Base-by-base conservation (phyloP, 495 filamentous ascomycete species). In the Neurospora pannonica region DNA sequence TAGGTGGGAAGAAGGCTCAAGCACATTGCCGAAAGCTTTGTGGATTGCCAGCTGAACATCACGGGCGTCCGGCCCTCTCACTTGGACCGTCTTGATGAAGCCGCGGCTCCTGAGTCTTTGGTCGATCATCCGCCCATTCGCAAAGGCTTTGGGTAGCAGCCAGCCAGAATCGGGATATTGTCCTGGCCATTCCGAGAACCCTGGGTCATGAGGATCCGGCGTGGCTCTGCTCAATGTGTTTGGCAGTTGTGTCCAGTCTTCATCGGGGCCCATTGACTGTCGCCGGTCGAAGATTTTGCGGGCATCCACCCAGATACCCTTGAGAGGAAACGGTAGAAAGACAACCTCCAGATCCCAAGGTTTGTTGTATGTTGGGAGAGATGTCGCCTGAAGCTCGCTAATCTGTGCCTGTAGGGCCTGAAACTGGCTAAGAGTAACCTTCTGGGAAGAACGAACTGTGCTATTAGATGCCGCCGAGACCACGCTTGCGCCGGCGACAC, bases 281-380 rank as follows among this genome's bases (percentile, higher is more conserved):
- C 79, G 80, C 76, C 85, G 86, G 71, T 78, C 83, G 8, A 82
- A 79, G 36, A 87, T 85, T 13, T 88, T 85, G 71, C 84, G 79
- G 15, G 84, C 76, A 46, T 83, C 80, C 75, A 87, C 85, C 90
- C 90, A 93, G 39, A 92, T 80, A 8, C 88, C 88, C 76, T 86
- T 87, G 60, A 93, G 81, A 1, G 87, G 88, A 81, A 90, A 93
- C 39, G 91, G 90, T n/a, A 92, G 76, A 71, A 92, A 87, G 21
- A 92, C 84, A 24, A 93, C 89, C 76, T 93, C 90, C 34, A 93
- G 78, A 75, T 90, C 85, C 90, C 89, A 92, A 6, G 90, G 90
- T n/a, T 86, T 83, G 24, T 80, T 79, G 70, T 81, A 83, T 0
- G 89, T 87, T 11, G 91, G 90, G 36, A 87, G 77, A 13, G 87